These are phyloP conservation scores for Yamadazyma olivae DNA, from an alignment of 805 yeast species.

Conservation along the genomic window DNA sequence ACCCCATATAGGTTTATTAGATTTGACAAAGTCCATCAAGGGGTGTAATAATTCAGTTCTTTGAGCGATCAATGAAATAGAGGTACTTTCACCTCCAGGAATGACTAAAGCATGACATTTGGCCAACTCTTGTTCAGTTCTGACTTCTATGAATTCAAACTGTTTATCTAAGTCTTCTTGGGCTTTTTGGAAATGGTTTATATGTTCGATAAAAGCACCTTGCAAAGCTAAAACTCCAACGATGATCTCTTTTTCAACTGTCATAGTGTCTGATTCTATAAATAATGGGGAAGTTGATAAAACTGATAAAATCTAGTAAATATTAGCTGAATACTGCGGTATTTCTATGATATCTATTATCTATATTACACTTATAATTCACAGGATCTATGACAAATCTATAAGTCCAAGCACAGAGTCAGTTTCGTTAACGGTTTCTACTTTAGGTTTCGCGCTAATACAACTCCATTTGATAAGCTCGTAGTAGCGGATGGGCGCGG, in stretches of 20 bases:
- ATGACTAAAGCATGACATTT: slow-evolving; percentile 59
- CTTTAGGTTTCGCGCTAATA: too few species aligned
- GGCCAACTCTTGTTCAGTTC: slow-evolving; percentile 47
- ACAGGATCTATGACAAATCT: too few species aligned
- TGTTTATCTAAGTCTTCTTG: slow-evolving; percentile 13
- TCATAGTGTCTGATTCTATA: too few species aligned
- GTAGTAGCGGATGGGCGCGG: too few species aligned
- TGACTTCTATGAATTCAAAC: slow-evolving; percentile 45
- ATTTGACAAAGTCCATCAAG: slow-evolving; percentile 47
- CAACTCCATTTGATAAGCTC: too few species aligned
- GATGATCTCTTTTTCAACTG: slow-evolving; percentile 2
- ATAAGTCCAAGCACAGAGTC: too few species aligned
- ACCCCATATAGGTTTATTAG: slow-evolving; percentile 69
- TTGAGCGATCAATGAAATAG: slow-evolving; percentile 70
- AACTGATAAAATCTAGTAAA: too few species aligned
- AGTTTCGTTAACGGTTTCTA: too few species aligned
- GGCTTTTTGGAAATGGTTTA: slow-evolving; percentile 44
- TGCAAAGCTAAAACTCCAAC: slow-evolving; percentile 77
- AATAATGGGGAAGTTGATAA: too few species aligned
- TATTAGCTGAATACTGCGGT: too few species aligned
- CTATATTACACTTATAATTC: too few species aligned
- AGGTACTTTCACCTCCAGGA: slow-evolving; percentile 72
- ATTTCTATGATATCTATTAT: too few species aligned
- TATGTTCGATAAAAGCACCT: slow-evolving; percentile 76
- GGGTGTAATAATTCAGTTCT: slow-evolving; percentile 57